Evolutionary conservation across 345 rosid species (phyloP).

Genomic region (Streptanthus diversifolius): DNA sequence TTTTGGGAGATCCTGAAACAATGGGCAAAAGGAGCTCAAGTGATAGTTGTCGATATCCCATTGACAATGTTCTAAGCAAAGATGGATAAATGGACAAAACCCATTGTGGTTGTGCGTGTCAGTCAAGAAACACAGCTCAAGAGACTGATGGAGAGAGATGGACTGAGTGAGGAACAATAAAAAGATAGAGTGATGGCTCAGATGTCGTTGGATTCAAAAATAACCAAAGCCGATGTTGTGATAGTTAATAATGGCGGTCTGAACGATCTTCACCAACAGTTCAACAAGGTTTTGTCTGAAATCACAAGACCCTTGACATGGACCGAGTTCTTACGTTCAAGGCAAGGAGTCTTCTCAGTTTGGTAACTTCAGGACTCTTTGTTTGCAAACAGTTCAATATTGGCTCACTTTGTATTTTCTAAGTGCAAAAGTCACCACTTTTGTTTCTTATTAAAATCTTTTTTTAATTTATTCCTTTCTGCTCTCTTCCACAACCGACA

Average conservation of each 20-base stretch:
- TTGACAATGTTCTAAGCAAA: constrained; percentile 71
- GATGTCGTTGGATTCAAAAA: constrained; percentile 70
- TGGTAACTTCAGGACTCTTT: constrained; percentile 42
- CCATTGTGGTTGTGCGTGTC: constrained; percentile 60
- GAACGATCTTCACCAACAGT: constrained; percentile 58
- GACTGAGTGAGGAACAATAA: constrained; percentile 57
- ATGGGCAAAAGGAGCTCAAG: constrained; percentile 65
- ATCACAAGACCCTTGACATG: constrained; percentile 69
- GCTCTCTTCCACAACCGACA: not conserved
- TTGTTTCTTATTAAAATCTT: not conserved
- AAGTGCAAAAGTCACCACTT: not conserved
- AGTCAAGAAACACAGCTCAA: constrained; percentile 67
- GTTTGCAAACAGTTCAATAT: constrained; percentile 34
- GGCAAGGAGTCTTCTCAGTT: constrained; percentile 61
- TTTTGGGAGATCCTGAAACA: constrained; percentile 55
- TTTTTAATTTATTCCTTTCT: not conserved
- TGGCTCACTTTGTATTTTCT: not conserved
- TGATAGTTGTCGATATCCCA: constrained; percentile 76
- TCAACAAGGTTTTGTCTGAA: constrained; percentile 47
- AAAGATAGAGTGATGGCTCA: constrained; percentile 77
- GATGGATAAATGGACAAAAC: constrained; percentile 82
- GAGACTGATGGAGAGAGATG: constrained; percentile 70
- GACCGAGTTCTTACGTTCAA: constrained; percentile 77
- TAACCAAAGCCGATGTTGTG: constrained; percentile 64
- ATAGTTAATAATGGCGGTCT: constrained; percentile 70